phyloP scores from a whole-genome alignment of 1,284 basidiomycete species.

The Naganishia albida region DNA sequence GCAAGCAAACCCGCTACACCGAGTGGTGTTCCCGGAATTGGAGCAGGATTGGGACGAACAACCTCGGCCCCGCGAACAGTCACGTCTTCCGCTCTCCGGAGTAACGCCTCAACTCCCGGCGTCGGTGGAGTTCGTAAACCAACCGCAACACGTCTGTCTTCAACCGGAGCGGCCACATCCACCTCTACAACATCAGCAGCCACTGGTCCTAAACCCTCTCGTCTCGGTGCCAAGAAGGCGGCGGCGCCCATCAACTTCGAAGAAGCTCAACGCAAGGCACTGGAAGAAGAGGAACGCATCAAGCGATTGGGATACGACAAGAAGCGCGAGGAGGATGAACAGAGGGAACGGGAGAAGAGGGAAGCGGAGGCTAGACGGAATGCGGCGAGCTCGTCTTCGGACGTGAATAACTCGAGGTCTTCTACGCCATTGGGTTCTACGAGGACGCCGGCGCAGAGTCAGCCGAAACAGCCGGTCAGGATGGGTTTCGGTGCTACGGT shows the following conservation, averaged over 20 bases:
- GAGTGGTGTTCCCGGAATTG: slow-evolving; percentile 47
- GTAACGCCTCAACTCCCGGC: slow-evolving; percentile 46
- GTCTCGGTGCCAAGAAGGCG: slow-evolving; percentile 78
- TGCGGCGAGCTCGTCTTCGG: slow-evolving; percentile 56
- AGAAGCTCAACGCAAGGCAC: slow-evolving; percentile 81
- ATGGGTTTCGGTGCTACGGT: slow-evolving; percentile 84
- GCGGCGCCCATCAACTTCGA: slow-evolving; percentile 81
- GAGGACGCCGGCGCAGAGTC: slow-evolving; percentile 44
- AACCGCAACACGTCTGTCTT: slow-evolving; percentile 34
- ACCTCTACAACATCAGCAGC: slow-evolving; percentile 54
- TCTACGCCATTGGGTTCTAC: slow-evolving; percentile 36
- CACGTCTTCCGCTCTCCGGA: slow-evolving; percentile 55
- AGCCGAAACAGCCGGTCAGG: slow-evolving; percentile 47
- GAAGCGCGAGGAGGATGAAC: slow-evolving; percentile 69
- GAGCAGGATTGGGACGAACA: slow-evolving; percentile 37
- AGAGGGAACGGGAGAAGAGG: slow-evolving; percentile 51
- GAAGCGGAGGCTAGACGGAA: slow-evolving; percentile 62
- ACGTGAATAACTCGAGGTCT: slow-evolving; percentile 42
- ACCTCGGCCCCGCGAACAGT: slow-evolving; percentile 52
- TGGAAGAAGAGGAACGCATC: slow-evolving; percentile 84
- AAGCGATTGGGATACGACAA: slow-evolving; percentile 87
- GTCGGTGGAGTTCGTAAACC: slow-evolving; percentile 63
- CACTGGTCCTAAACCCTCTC: slow-evolving; percentile 64
- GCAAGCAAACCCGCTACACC: slow-evolving; percentile 36
- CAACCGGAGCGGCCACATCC: slow-evolving; percentile 50